Percentiles rank a stretch among this genome's conserved stretches.
Conservation (phyloP, 352 stramenopile genomes). For the Pythium rhizo-oryzae region DNA sequence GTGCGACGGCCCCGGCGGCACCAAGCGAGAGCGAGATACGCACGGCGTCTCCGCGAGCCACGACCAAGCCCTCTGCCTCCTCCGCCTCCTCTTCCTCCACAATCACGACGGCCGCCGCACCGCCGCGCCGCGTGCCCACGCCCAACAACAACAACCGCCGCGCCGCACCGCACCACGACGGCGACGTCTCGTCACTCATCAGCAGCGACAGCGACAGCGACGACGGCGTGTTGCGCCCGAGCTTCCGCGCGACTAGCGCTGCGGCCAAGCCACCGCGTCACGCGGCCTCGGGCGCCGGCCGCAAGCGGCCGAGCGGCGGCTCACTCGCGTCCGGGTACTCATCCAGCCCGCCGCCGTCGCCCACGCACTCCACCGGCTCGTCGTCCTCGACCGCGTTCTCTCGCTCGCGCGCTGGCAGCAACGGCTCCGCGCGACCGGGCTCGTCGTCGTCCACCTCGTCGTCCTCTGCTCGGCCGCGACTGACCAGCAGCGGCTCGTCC, state of each 20-base stretch:
- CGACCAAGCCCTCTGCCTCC: neutral
- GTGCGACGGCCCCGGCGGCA: neutral
- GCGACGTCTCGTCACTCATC: conserved; percentile 76
- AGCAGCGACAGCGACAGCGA: conserved; percentile 81
- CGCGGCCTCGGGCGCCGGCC: neutral
- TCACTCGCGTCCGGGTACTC: conserved; percentile 28
- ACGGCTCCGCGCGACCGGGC: neutral
- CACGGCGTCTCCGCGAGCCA: neutral
- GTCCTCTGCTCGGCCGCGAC: conserved; percentile 31
- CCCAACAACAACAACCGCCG: conserved; percentile 33
- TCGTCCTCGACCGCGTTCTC: conserved; percentile 35
- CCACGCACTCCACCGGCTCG: conserved; percentile 47
- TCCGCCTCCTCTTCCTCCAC: no score
- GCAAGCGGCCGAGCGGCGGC: conserved; percentile 22
- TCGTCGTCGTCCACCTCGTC: conserved; percentile 50
- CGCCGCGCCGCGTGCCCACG: neutral
- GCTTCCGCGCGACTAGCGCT: conserved; percentile 35
- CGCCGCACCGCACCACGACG: conserved; percentile 29
- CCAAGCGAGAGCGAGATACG: conserved; percentile 1
- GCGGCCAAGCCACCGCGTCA: conserved; percentile 11
- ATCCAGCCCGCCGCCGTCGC: conserved; percentile 50
- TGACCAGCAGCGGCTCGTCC: conserved; percentile 30
- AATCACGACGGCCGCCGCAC: neutral
- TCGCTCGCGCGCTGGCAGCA: neutral
- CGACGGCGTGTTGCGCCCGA: conserved; percentile 62